Base-by-base conservation (phyloP, 805 yeast species). In the Candida silvicultrix region DNA sequence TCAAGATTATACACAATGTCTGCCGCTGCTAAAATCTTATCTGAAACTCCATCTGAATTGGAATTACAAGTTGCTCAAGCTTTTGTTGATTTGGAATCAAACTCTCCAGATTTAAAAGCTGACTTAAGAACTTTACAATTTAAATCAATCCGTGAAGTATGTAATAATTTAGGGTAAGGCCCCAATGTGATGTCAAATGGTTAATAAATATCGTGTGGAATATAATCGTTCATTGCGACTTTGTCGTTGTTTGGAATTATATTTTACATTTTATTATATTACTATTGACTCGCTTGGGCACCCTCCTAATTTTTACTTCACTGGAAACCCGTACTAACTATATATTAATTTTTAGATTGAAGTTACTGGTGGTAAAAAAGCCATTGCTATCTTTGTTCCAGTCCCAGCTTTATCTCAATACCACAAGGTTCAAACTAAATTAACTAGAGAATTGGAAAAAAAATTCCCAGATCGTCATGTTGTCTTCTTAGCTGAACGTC, bases 61-160 rank as follows among this genome's bases (percentile, higher is more conserved):
- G 99, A 94, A 82, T 87, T 94, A 77, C 95, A 92, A 81, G 95
- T 94, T 72, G 97, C 97, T 69, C 97, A 92, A 81, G 97, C 98
- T 69, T 87, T 94, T 73, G 73, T 83, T 66, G 99, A 94, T 80
- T 83, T 94, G 75, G 98, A 94, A 83, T 69, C 78, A 69, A 79
- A 85, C 74, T 88, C 95, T 71, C 81, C 95, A 67, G 98, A 92
- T 73, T 80, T 90, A 75, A 92, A 90, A 85, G 90, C 96, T 69
- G 97, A 89, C 68, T 83, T 94, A 76, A 89, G 97, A 83, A 89
- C 95, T 58, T 85, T 94, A 74, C 98, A 94, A 80, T 89, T 94
- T 89, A 89, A 90, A 81, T 84, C 96, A 68, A 92, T 89, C 79
- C 87, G 88, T 78, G 99, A 94, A 71, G 79, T 74, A 72, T 62